phyloP scores from a whole-genome alignment of 2,329 filamentous ascomycete species.

The Chaetomium sp. region DNA sequence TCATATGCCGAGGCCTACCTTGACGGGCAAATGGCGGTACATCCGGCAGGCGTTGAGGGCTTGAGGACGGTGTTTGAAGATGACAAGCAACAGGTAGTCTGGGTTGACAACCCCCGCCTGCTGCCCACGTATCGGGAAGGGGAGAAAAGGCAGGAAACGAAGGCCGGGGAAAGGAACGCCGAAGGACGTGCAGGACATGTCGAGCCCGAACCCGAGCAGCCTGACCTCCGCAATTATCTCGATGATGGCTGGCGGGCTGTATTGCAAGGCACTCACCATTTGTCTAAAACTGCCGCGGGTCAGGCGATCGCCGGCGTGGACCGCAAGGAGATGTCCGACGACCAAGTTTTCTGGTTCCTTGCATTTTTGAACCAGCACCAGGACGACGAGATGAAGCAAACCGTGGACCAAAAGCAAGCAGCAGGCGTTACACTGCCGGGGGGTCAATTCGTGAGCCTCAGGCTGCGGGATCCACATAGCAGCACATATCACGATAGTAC shows the following conservation, averaged over 20 bases:
- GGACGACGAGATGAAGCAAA: not conserved
- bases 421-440: slow-evolving; percentile 8
- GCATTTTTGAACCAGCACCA: slow-evolving; percentile 17
- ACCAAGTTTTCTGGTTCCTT: slow-evolving; percentile 26
- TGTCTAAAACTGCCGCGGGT: not conserved
- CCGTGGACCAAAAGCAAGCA: not conserved
- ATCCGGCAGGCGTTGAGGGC: not conserved
- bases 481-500: too few species aligned
- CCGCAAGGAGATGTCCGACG: not conserved
- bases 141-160: not conserved
- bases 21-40: not conserved
- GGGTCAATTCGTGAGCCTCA: slow-evolving; percentile 16
- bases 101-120: not conserved
- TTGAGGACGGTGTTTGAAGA: slow-evolving; percentile 9
- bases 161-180: not conserved
- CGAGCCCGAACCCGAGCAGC: not conserved
- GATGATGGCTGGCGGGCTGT: slow-evolving; percentile 11
- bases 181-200: not conserved
- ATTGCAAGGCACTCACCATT: not conserved
- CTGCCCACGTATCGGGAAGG: not conserved
- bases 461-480: too few species aligned
- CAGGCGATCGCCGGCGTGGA: too few species aligned
- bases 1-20: slow-evolving; percentile 18
- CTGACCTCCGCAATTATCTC: not conserved
- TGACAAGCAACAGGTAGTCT: not conserved